phyloP scores from a whole-genome alignment of 176 grass and related monocot genomes.

The Aegilops longissima region DNA sequence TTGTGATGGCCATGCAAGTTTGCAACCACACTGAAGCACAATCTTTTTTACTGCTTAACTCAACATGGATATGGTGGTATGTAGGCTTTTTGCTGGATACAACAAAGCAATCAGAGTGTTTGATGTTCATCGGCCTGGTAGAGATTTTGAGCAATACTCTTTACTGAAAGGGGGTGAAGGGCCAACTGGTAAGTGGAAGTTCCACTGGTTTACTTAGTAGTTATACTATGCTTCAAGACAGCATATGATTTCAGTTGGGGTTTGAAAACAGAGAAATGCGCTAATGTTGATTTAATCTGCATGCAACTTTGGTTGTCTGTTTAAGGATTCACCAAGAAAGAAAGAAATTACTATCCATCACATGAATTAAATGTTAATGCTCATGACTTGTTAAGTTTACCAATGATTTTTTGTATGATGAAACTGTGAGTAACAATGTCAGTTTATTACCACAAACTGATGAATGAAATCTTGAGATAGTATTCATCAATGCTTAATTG shows the following conservation, averaged over 20 bases:
- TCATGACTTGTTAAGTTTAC: neutral
- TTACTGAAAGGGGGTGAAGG: conserved; percentile 69
- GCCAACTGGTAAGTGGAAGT: conserved; percentile 58
- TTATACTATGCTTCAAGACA: conserved; percentile 1
- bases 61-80: conserved; percentile 28
- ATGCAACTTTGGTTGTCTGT: neutral
- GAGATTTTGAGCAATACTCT: conserved; percentile 85
- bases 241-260: neutral
- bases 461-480: conserved; percentile 2
- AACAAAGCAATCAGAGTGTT: conserved; percentile 91
- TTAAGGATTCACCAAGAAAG: neutral
- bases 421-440: neutral
- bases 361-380: neutral
- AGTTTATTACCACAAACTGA: neutral
- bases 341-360: neutral
- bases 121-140: conserved; percentile 92
- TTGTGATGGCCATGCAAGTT: neutral
- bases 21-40: neutral
- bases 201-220: neutral
- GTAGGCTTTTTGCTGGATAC: conserved; percentile 97
- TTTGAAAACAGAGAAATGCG: neutral
- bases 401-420: neutral
- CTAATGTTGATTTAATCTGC: neutral
- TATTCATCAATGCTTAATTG: neutral
- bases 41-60: conserved; percentile 21